Evolutionary conservation across 768 basidiomycete species (phyloP).

Genomic region (Glaciozyma martinii): DNA sequence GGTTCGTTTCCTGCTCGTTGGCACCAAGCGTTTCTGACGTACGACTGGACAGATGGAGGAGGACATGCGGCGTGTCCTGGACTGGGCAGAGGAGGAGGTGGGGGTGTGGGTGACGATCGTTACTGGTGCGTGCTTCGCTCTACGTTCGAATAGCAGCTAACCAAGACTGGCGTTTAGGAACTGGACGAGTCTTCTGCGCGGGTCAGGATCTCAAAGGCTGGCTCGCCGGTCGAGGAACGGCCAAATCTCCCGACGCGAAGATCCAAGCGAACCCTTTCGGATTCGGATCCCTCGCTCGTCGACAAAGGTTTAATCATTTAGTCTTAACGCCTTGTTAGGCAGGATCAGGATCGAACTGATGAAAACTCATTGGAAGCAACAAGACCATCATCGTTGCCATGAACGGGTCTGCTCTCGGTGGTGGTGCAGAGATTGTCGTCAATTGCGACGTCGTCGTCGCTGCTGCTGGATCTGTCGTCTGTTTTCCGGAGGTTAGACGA

Average conservation of each 20-base stretch:
- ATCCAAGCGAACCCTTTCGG: constrained; percentile 18
- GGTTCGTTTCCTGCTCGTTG: too few species aligned
- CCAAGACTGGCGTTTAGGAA: not conserved
- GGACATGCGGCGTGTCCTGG: too few species aligned
- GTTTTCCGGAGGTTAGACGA: constrained; percentile 33
- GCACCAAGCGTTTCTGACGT: too few species aligned
- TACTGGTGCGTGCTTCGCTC: too few species aligned
- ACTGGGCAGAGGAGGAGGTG: too few species aligned
- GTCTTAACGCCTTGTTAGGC: too few species aligned
- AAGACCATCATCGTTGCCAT: constrained; percentile 35
- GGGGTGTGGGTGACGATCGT: too few species aligned
- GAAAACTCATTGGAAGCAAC: too few species aligned
- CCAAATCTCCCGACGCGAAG: not conserved
- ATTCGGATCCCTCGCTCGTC: constrained; percentile 23
- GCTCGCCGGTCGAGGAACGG: constrained; percentile 2
- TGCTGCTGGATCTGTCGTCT: constrained; percentile 17
- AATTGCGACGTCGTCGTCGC: constrained; percentile 33
- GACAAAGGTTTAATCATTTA: too few species aligned
- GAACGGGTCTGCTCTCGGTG: constrained; percentile 31
- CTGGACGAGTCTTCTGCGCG: constrained; percentile 29
- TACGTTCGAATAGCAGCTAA: too few species aligned
- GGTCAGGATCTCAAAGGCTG: constrained; percentile 33
- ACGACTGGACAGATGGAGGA: too few species aligned
- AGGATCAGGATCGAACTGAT: too few species aligned
- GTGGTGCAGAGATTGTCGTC: constrained; percentile 26